Conservation (phyloP, 2,329 filamentous ascomycete species). For the Calonectria pseudoreteaudii region DNA sequence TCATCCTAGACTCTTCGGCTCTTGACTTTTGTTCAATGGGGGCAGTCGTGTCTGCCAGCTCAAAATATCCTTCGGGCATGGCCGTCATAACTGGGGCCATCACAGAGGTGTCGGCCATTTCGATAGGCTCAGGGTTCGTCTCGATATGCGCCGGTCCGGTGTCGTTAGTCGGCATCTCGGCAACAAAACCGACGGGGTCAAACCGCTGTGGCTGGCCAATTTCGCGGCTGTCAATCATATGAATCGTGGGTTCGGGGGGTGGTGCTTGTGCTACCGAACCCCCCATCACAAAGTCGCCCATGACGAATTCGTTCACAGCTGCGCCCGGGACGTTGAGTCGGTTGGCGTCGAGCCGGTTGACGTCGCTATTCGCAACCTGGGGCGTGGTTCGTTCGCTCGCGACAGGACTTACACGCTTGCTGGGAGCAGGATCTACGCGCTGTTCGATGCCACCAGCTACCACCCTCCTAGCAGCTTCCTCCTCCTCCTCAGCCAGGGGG, state of each 20-base stretch:
- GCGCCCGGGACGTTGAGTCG: slow-evolving; percentile 16
- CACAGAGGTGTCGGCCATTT: slow-evolving; percentile 55
- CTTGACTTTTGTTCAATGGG: slow-evolving; percentile 41
- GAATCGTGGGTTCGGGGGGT: slow-evolving; percentile 34
- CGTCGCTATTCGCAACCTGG: slow-evolving; percentile 34
- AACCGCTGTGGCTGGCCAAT: slow-evolving; percentile 35
- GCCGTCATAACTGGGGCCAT: slow-evolving; percentile 51
- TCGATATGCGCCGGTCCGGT: slow-evolving; percentile 56
- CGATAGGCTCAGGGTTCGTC: slow-evolving; percentile 57
- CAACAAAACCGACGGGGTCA: slow-evolving; percentile 58
- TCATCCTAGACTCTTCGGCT: slow-evolving; percentile 27
- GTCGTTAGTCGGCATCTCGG: slow-evolving; percentile 60
- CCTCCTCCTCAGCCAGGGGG: slow-evolving; percentile 55
- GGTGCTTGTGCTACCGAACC: background rate
- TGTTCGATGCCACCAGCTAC: slow-evolving; percentile 39
- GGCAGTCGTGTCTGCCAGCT: slow-evolving; percentile 53
- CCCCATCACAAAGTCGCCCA: slow-evolving; percentile 13
- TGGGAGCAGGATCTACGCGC: slow-evolving; percentile 25
- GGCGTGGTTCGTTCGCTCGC: slow-evolving; percentile 47
- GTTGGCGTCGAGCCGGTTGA: slow-evolving; percentile 1
- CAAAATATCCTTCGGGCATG: slow-evolving; percentile 44
- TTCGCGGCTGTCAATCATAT: slow-evolving; percentile 51
- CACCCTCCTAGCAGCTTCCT: slow-evolving; percentile 45
- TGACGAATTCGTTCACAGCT: slow-evolving; percentile 22
- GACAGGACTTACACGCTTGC: slow-evolving; percentile 45